Base-by-base conservation (phyloP, 2,329 filamentous ascomycete genomes). In the Nemania sp. region DNA sequence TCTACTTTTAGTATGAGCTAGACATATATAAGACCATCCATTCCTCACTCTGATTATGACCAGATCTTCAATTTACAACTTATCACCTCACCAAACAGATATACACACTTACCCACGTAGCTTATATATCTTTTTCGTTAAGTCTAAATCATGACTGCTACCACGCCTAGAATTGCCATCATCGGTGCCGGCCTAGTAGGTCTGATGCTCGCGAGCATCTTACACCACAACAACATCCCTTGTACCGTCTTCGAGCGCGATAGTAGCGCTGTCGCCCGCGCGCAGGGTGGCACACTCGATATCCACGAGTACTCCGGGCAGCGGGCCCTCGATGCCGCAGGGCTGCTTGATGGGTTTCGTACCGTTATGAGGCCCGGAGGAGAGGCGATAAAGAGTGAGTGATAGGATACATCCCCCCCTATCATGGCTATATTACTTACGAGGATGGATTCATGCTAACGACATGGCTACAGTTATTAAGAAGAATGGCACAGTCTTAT, bases 271-370 rank as follows among this genome's bases (percentile, higher is more conserved):
- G 62, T 65, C 2, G 68, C 52, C 11, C 84, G 83, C 38, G 84
- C 83, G 0, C 80, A 86, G 2, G 85, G 85, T 2, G 86, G 85
- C 1, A 85, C 85, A 27, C 76, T 88, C 5, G 86, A 86, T 58
- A 84, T 88, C 61, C 78, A 79, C 52, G 71, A 73, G 2, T 55
- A 74, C 24, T 66, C 70, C 0, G 78, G 78, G 0, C 78, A 79
- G 64, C 70, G 63, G 20, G 78, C 77, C 2, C 70, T 79, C n/a
- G 49, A 67, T 20, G 77, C 76, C 51, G 77, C 76, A 1, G 77
- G 77, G 0, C 70, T 79, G 1, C 63, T 78, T 3, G 69, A 74
- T 27, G 55, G 70, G 20, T 79, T 78, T 66, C 55, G 67, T 10
- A 70, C 58, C 22, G 27, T 69, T n/a, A 67, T 74, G 38, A 68